Conservation (phyloP, 2,329 filamentous ascomycete species). For the Balansia obtecta region DNA sequence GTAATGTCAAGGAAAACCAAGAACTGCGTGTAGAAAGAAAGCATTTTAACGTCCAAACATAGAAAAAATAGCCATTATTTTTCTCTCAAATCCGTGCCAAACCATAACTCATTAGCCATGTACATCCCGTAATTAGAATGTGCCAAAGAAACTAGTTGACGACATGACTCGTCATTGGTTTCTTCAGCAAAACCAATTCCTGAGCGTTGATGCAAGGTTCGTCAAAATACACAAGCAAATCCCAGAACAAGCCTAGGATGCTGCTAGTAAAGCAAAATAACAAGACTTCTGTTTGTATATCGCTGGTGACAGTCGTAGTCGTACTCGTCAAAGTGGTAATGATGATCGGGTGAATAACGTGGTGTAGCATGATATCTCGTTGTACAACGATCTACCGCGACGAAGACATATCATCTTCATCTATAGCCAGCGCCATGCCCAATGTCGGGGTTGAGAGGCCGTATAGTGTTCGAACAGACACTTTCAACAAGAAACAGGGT, state of each 20-base stretch:
- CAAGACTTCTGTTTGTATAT: slow-evolving; percentile 6
- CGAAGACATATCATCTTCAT: no score
- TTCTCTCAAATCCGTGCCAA: slow-evolving; percentile 26
- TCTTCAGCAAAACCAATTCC: slow-evolving; percentile 12
- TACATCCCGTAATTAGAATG: slow-evolving; percentile 23
- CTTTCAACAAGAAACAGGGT: no score
- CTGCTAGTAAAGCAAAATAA: slow-evolving; percentile 5
- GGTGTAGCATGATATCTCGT: neutral
- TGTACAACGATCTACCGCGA: no score
- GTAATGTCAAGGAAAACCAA: no score
- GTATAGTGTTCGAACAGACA: no score
- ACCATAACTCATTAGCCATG: slow-evolving; percentile 33
- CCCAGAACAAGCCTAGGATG: neutral
- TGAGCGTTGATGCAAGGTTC: slow-evolving; percentile 16
- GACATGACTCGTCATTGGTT: slow-evolving; percentile 13
- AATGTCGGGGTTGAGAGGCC: no score
- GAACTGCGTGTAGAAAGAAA: neutral
- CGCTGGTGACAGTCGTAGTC: slow-evolving; percentile 1
- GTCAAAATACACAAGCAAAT: slow-evolving; percentile 16
- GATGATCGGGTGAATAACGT: neutral
- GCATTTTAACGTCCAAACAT: neutral
- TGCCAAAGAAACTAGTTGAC: slow-evolving; percentile 22
- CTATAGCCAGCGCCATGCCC: no score
- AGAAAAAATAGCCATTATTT: slow-evolving; percentile 21
- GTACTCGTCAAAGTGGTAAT: slow-evolving; percentile 1